phyloP scores from a whole-genome alignment of 2,329 filamentous ascomycete genomes.

The Xylaria multiplex region DNA sequence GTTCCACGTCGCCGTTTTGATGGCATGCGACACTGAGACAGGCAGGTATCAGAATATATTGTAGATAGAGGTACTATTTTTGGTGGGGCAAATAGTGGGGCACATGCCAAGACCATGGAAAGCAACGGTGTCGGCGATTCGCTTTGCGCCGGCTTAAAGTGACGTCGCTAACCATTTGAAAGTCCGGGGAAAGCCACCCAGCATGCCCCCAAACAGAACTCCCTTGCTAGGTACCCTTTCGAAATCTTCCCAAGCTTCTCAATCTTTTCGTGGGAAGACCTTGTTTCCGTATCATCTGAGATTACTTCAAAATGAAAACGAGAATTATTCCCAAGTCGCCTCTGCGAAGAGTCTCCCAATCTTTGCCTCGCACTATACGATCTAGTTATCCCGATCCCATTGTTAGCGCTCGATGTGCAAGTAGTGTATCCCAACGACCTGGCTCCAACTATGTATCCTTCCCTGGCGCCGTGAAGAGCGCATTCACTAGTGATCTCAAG shows the following conservation, averaged over 20 bases:
- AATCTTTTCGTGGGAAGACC: background rate
- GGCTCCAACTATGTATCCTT: constrained; percentile 73
- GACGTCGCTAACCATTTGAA: constrained; percentile 42
- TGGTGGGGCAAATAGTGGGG: constrained; percentile 15
- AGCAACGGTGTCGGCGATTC: constrained; percentile 38
- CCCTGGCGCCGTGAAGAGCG: constrained; percentile 93
- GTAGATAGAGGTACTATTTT: no score
- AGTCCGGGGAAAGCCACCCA: constrained; percentile 39
- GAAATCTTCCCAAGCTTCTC: background rate
- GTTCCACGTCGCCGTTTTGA: no score
- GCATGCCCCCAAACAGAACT: constrained; percentile 17
- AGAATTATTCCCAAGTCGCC: constrained; percentile 40
- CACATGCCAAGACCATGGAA: constrained; percentile 31
- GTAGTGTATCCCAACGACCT: constrained; percentile 65
- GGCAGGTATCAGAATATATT: no score
- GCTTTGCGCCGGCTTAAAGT: constrained; percentile 48
- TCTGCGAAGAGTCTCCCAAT: constrained; percentile 38
- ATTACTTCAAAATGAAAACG: constrained; percentile 43
- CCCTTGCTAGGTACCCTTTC: constrained; percentile 9
- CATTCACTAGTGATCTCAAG: constrained; percentile 82
- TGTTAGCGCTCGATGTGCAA: constrained; percentile 51
- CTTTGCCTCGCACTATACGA: constrained; percentile 37
- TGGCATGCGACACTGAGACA: no score
- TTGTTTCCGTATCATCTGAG: background rate
- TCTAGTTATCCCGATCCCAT: constrained; percentile 18